Base-by-base conservation (phyloP, 345 rosid species). In the Aquilaria malaccensis region DNA sequence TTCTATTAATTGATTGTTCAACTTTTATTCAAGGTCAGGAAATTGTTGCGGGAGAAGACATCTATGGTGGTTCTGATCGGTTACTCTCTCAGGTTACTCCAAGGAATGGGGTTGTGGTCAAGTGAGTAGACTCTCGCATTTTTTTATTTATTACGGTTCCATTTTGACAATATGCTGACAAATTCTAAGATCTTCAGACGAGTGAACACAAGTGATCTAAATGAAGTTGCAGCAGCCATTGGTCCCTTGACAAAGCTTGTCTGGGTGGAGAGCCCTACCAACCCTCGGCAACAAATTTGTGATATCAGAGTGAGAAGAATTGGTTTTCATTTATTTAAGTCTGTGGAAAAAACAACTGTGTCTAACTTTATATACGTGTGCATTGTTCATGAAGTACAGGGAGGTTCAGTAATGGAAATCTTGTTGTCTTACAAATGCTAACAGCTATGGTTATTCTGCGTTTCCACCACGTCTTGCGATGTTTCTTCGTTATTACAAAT, bases 1-100 rank as follows among this genome's bases (percentile, higher is more conserved):
- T 64, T 14, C 22, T 63, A 13, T 11, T 30, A 12, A 13, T 52
- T 22, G 22, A 41, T 5, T 3, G 9, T 1, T 37, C 13, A 53
- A 50, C 7, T 51, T 5, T 32, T 59, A 50, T 65, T 53, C 56
- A 60, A 89, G 99, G 97, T 29, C 77, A 79, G 64, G 97, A 94
- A 74, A 82, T 91, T 80, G 88, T 91, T 63, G 99, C 95, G 43
- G 96, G 95, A 60, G 96, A 95, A 70, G 97, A 91, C 75, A 55
- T 95, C 7, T 95, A 95, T 75, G 96, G 97, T 55, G 97, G 97
- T 58, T 85, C 99, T 14, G 97, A 95, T 70, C 81, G 95, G 51
- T 81, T 95, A 70, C 71, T 88, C 72, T 86, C 97, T n/a, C 85
- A 74, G 82, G 85, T 95, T 32, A 69, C 86, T 70, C 95, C 96